Conservation (phyloP, 305 asterid species). For the Fraxinus floribunda region DNA sequence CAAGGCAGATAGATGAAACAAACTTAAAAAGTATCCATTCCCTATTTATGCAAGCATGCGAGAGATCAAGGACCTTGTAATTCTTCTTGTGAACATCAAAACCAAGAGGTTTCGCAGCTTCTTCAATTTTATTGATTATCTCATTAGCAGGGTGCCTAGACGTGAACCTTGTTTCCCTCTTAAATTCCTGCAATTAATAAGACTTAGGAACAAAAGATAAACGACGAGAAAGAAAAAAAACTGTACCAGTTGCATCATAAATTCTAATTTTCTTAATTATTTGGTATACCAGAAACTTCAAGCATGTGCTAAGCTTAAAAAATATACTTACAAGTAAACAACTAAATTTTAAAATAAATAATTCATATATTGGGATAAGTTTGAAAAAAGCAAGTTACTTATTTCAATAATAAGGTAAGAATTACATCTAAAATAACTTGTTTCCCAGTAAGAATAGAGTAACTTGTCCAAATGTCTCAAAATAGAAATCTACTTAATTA, state of each 20-base stretch:
- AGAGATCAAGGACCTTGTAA: conserved; percentile 55
- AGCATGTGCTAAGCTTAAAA: background rate
- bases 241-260: background rate
- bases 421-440: background rate
- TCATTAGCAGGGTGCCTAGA: conserved; percentile 77
- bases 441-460: background rate
- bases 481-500: background rate
- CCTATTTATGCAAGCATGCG: background rate
- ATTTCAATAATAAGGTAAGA: background rate
- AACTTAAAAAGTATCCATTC: background rate
- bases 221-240: background rate
- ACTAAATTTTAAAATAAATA: background rate
- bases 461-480: background rate
- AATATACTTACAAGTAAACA: background rate
- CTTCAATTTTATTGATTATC: conserved; percentile 77
- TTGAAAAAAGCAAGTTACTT: background rate
- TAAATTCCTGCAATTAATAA: conserved; percentile 53
- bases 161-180: conserved; percentile 85
- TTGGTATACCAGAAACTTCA: background rate
- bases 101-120: conserved; percentile 92
- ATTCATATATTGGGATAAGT: background rate
- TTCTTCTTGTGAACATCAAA: conserved; percentile 86
- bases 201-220: background rate
- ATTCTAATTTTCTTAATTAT: background rate
- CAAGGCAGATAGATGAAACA: background rate